A percentile compares a stretch with the other conserved stretches of the same genome.
These are phyloP conservation scores for Diospyros lotus DNA, from an alignment of 148 eudicot genomes.

Conservation along the genomic window DNA sequence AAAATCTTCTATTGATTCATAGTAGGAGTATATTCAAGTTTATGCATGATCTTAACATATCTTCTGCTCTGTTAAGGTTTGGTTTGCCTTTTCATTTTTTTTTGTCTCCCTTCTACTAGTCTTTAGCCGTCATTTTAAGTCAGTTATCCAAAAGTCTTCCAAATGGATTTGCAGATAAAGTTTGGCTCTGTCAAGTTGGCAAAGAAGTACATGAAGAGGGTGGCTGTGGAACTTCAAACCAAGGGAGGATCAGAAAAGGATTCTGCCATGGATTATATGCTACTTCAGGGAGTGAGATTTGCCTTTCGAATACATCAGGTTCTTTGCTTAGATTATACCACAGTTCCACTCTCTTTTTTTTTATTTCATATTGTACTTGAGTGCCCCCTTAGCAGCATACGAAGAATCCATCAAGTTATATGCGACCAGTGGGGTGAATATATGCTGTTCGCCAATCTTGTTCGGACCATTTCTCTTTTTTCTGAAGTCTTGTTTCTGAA, in stretches of 20 bases:
- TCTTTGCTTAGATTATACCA: constrained; percentile 8
- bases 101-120: too few relatives aligned
- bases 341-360: not conserved
- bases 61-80: too few relatives aligned
- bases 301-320: constrained; percentile 92
- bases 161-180: constrained; percentile 45
- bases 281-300: constrained; percentile 84
- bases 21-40: too few relatives aligned
- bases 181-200: constrained; percentile 77
- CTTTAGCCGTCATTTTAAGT: not conserved
- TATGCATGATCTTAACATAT: too few relatives aligned
- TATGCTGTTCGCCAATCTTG: too few relatives aligned
- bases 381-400: too few relatives aligned
- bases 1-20: too few relatives aligned
- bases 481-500: too few relatives aligned
- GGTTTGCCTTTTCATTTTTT: too few relatives aligned
- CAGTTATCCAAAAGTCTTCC: not conserved
- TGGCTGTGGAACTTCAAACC: constrained; percentile 66
- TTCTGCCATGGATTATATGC: constrained; percentile 73
- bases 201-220: constrained; percentile 77
- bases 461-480: too few relatives aligned
- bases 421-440: too few relatives aligned
- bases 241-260: constrained; percentile 67
- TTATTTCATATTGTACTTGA: not conserved
- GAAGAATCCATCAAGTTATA: too few relatives aligned